Evolutionary conservation across 2,329 filamentous ascomycete genomes (phyloP), one percentile per base, ranked within the genome.

Genomic region (Sphaerulina populicola): DNA sequence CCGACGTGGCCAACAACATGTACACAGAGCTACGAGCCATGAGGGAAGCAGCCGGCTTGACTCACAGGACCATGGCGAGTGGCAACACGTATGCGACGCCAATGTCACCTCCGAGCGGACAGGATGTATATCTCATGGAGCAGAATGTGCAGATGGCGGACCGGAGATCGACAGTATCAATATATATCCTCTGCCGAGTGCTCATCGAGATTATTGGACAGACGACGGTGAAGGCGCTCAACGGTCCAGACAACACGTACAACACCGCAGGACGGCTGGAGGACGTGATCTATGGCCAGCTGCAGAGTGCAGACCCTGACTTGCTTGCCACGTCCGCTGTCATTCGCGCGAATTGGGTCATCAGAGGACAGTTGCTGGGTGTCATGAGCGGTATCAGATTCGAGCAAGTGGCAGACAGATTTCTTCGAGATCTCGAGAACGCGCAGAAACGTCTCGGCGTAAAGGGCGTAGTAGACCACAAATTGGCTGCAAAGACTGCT

Each of bases 331-430:
- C 83, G 7, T 95, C 89, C 0, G 83, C 87, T 0, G 74, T 97
- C 21, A 88, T 89, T 58, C 82, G 93, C 69, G 87, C 93, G 11
- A 98, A 98, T 63, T 98, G 91, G 91, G 86, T 88, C 53, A 82
- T 98, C 2, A 96, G 96, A 66, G 85, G 88, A 15, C 87, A 95
- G 62, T 74, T 98, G 3, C 78, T 98, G 1, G 93, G 94, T n/a
- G 85, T 90, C 36, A 95, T 98, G 86, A 96, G 93, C 69, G 85
- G 86, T 40, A 83, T 93, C 57, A 91, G 94, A 65, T 97, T 98
- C 67, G 74, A 81, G 12, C 86, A 83, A 50, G 90, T 98, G 41
- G 83, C 88, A 3, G 80, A 82, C 49, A 82, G 88, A 43, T 98
- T 94, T 64, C 76, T 94, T 41, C 74, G 77, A 29, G 90, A 97